Percentiles rank a stretch among this genome's conserved stretches.
phyloP scores from a whole-genome alignment of 2,329 filamentous ascomycete species.

The Dothiorella sarmentorum region DNA sequence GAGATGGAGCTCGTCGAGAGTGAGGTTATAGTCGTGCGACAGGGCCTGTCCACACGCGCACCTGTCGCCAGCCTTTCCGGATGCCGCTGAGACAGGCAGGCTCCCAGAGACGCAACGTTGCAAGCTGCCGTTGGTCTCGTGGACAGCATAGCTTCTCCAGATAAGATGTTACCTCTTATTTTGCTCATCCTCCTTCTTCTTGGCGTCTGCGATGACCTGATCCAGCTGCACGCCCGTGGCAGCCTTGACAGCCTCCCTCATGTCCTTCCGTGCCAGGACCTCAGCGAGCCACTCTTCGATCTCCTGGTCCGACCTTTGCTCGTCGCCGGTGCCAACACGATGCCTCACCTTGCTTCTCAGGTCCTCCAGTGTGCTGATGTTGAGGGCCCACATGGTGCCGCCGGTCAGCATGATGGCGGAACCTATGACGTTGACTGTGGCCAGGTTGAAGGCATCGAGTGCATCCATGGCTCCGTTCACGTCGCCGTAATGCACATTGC shows the following conservation, averaged over 20 bases:
- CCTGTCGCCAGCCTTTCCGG: slow-evolving; percentile 1
- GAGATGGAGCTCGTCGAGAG: background rate
- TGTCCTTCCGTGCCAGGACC: slow-evolving; percentile 48
- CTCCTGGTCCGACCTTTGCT: slow-evolving; percentile 51
- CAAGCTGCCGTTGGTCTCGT: background rate
- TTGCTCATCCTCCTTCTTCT: slow-evolving; percentile 12
- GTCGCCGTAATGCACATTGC: slow-evolving; percentile 44
- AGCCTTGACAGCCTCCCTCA: slow-evolving; percentile 30
- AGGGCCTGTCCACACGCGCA: background rate
- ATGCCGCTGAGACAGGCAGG: background rate
- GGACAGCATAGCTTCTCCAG: background rate
- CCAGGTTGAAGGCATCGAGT: slow-evolving; percentile 76
- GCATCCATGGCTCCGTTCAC: slow-evolving; percentile 70
- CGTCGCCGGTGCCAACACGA: slow-evolving; percentile 42
- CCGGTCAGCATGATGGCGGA: slow-evolving; percentile 73
- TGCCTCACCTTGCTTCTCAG: slow-evolving; percentile 56
- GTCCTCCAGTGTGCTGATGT: slow-evolving; percentile 58
- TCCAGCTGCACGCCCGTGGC: slow-evolving; percentile 27
- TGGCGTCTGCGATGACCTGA: slow-evolving; percentile 10
- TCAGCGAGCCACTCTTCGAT: slow-evolving; percentile 53
- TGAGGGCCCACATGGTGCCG: slow-evolving; percentile 70
- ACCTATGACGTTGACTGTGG: slow-evolving; percentile 79
- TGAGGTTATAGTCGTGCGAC: slow-evolving; percentile 11
- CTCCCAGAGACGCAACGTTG: background rate
- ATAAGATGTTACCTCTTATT: slow-evolving; percentile 17